Conservation (phyloP, 2,329 filamentous ascomycete genomes). For the Didymella keratinophila region DNA sequence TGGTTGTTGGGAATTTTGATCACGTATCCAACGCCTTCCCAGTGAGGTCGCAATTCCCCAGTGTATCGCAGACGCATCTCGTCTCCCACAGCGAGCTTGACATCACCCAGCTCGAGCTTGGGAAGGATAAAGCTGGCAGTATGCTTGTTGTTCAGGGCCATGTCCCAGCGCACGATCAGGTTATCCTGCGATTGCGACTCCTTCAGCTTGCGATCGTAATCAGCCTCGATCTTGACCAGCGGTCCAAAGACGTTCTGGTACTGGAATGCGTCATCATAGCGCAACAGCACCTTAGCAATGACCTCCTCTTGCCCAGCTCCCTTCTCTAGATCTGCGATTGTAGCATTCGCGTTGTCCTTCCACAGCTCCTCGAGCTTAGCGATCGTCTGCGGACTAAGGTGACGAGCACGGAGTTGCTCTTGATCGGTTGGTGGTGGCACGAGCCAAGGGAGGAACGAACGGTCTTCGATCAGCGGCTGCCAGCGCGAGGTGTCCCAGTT, state of each 20-base stretch:
- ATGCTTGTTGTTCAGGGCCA: slow-evolving; percentile 96
- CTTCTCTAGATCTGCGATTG: slow-evolving; percentile 90
- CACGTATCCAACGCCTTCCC: slow-evolving; percentile 98
- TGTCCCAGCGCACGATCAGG: slow-evolving; percentile 92
- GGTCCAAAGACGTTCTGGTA: slow-evolving; percentile 99
- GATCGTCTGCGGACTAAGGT: slow-evolving; percentile 92
- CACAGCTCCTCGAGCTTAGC: slow-evolving; percentile 97
- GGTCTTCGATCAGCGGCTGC: slow-evolving; percentile 97
- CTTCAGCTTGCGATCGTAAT: slow-evolving; percentile 98
- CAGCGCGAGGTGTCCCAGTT: slow-evolving; percentile 98
- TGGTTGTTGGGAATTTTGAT: slow-evolving; percentile 99
- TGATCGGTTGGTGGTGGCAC: slow-evolving; percentile 88
- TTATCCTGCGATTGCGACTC: slow-evolving; percentile 97
- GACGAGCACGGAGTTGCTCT: slow-evolving; percentile 92
- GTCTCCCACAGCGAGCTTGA: slow-evolving; percentile 96
- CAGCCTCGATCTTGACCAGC: slow-evolving; percentile 97
- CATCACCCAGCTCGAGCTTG: slow-evolving; percentile 96
- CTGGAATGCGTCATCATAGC: slow-evolving; percentile 97
- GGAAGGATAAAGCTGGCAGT: slow-evolving; percentile 93
- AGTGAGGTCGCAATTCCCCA: slow-evolving; percentile 87
- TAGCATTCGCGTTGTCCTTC: slow-evolving; percentile 93
- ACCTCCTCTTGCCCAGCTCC: slow-evolving; percentile 92
- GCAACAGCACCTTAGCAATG: slow-evolving; percentile 86
- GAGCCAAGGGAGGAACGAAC: slow-evolving; percentile 93
- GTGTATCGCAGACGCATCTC: slow-evolving; percentile 98